Base-by-base conservation (phyloP, 2,329 filamentous ascomycete species). In the Clarireedia paspali region DNA sequence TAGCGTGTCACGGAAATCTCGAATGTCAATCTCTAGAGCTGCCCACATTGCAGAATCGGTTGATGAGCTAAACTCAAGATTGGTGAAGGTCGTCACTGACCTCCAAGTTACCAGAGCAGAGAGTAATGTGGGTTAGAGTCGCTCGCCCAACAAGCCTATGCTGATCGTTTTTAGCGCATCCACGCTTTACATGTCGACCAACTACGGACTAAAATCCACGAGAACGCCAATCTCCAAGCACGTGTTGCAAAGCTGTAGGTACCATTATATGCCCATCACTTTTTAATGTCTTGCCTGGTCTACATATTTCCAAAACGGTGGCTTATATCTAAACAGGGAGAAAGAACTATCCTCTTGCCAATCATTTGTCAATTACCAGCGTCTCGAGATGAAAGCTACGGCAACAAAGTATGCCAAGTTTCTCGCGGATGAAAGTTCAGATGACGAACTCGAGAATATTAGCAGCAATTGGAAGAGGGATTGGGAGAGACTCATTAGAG, bases 391-490 rank as follows among this genome's bases (percentile, higher is more conserved):
- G 59, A 81, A 83, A 61, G 81, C 79, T 23, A 77, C 85, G 62
- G 81, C 85, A 71, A 77, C 83, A 17, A 79, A 82, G 62, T 77
- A 77, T 65, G 73, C 72, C 38, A 67, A 69, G 59, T 73, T 75
- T 58, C 68, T 77, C n/a, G 72, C 78, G 44, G 53, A 52, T 17
- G 57, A 73, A 45, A 75, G 76, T 56, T 73, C 74, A 2, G 79
- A 84, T 66, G 72, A 74, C 27, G 81, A 84, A 57, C 75, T 85
- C 36, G 73, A 77, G 59, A 75, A 78, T 59, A 82, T 80, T 67
- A 84, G 85, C 60, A 71, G 75, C 57, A 76, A 76, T 60, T 85
- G 83, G 78, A 85, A 83, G 68, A 69, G 77, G 34, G 82, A 85
- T 64, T 85, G 81, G 76, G 70, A 74, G 9, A 67, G 70, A 15